phyloP scores from a whole-genome alignment of 306 rosid genomes.

The Dalbergia cultrata region DNA sequence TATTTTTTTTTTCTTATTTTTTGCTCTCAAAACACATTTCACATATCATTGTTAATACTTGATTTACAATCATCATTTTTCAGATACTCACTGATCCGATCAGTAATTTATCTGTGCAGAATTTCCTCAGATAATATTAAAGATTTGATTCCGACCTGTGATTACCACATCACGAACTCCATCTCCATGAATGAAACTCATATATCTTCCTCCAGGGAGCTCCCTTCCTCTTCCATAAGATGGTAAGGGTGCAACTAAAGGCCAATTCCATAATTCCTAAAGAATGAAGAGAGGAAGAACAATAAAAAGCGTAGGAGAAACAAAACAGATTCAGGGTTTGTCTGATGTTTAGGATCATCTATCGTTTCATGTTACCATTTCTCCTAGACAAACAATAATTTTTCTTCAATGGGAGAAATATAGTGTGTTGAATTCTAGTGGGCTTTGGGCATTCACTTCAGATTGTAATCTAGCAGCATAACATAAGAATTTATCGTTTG shows the following conservation, averaged over 20 bases:
- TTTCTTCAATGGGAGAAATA: too few species aligned
- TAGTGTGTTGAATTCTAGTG: too few species aligned
- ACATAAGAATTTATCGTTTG: too few species aligned
- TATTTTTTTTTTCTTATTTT: neutral
- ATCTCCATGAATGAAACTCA: slow-evolving; percentile 82
- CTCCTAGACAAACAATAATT: too few species aligned
- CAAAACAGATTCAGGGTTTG: neutral
- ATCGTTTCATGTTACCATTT: neutral
- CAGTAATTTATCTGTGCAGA: neutral
- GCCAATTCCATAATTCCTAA: slow-evolving; percentile 78
- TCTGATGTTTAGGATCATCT: neutral
- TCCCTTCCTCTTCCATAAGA: slow-evolving; percentile 98
- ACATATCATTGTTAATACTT: neutral
- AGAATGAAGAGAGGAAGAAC: slow-evolving; percentile 38
- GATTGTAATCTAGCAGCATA: too few species aligned
- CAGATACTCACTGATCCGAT: slow-evolving; percentile 10
- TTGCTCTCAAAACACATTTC: neutral
- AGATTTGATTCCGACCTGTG: slow-evolving; percentile 67
- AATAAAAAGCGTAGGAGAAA: neutral
- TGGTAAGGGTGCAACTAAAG: slow-evolving; percentile 85
- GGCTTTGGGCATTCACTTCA: too few species aligned
- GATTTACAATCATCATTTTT: neutral
- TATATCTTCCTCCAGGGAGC: slow-evolving; percentile 83
- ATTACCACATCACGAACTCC: slow-evolving; percentile 78
- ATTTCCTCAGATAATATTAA: neutral